Conservation (phyloP, 2,329 filamentous ascomycete genomes). For the Colletotrichum chlorophyti region DNA sequence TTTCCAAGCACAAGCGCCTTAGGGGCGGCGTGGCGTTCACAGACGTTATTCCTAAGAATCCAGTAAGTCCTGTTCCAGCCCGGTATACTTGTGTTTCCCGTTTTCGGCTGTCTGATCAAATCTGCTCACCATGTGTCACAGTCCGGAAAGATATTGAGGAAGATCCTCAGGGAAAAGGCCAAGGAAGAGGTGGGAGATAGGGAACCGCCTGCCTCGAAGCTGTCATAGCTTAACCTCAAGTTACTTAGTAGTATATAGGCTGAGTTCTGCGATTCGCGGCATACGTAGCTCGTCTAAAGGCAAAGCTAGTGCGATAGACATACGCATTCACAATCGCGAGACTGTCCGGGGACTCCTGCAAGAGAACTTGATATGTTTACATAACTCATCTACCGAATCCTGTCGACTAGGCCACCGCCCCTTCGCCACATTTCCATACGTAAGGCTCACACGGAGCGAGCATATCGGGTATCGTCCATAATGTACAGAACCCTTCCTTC, state of each 20-base stretch:
- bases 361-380: not conserved
- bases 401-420: constrained; percentile 1
- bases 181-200: constrained; percentile 55
- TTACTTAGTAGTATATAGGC: no score
- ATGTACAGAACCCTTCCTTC: constrained; percentile 25
- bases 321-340: no score
- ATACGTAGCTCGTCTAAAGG: not conserved
- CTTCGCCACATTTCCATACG: constrained; percentile 21
- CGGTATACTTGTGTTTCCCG: no score
- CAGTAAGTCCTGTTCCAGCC: constrained; percentile 50
- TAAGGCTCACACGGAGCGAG: constrained; percentile 17
- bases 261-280: no score
- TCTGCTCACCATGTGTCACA: constrained; percentile 32
- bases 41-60: constrained; percentile 66
- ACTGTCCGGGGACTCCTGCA: not conserved
- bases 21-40: constrained; percentile 74
- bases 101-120: not conserved
- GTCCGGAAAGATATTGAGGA: constrained; percentile 73
- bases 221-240: no score
- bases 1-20: constrained; percentile 71
- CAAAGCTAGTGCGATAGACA: no score
- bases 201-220: no score
- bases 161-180: constrained; percentile 63
- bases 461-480: constrained; percentile 28
- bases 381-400: not conserved